Evolutionary conservation across 805 yeast genomes (phyloP), one percentile per base, ranked within the genome.

Genomic region (Millerozyma acaciae): DNA sequence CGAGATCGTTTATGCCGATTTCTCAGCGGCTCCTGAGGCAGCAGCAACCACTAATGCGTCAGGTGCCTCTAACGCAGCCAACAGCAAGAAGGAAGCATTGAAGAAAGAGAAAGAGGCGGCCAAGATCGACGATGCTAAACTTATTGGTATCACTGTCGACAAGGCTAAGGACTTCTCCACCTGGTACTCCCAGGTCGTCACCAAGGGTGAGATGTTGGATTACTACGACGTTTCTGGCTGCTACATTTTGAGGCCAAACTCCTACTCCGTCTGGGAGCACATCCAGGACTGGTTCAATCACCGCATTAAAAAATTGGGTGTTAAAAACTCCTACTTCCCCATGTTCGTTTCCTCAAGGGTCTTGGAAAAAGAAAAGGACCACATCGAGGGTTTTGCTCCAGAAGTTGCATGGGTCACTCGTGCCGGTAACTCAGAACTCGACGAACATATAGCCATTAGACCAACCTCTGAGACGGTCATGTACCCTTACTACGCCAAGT

Each of bases 371-470:
- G 99, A 93, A 72, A 93, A 93, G 67, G 99, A 93, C 57, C 99
- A 93, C 60, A 78, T 93, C 50, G 98, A 93, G 65, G 99, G 99
- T 28, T 93, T 93, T 60, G 98, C 99, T 29, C 98, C 99, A 16
- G 99, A 93, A 66, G 99, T 93, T 36, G 99, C 99, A 16, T 93
- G 99, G 99, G 98, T 93, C 48, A 93, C 99, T 36, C 79, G 73
- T 53, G 99, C 99, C 34, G 99, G 99, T 52, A 60, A 68, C 20
- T 83, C 95, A 21, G 97, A 93, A 31, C 74, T 93, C 50, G 98
- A 94, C 37, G 98, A 93, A 69, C 97, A 96, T 51, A 87, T 93
- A 53, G 99, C 99, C 42, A 93, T 93, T 49, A 85, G 99, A 72
- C 99, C 99, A 55, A 93, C 99, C 23, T 89, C 97, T 14, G 99